Evolutionary conservation across 1,139 yeast genomes (phyloP), one percentile per base, ranked within the genome.

Genomic region (Taphrina communis): DNA sequence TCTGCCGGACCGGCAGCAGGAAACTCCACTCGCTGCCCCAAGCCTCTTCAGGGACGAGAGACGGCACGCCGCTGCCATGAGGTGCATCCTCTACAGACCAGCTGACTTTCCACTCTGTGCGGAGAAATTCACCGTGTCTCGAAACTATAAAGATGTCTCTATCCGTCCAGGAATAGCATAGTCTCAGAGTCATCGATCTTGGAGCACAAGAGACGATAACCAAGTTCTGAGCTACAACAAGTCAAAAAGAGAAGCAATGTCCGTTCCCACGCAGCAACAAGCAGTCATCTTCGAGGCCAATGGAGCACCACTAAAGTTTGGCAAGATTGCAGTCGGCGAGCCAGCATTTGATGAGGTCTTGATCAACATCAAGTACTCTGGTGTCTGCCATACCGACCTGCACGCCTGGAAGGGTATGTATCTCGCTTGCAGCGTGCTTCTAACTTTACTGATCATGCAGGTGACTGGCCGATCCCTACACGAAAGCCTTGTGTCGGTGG

Each of bases 321-420:
- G 65, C n/a, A 88, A 86, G 74, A 84, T 86, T 71, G 86, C 89
- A 50, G 88, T 86, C 62, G 89, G 90, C 70, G 78, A 75, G 70
- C 89, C 89, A 71, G 83, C 81, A 74, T 80, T 87, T 70, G 85
- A 83, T 74, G 88, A 87, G 77, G 79, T 87, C 70, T 81, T 87
- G 75, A 79, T 87, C 80, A 84, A 86, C 76, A 84, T 87, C 77
- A 83, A 84, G 78, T 87, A 84, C 80, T 84, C 88, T 38, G 89
- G 89, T 76, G 88, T 86, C 62, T 86, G 89, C 78, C 89, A 85
- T 79, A 85, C 88, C 57, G 89, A 86, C 75, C 82, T 87, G 77
- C 71, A 41, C 39, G 63, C 60, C n/a, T 58, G 62, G 62, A 58
- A 58, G 25, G 62, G 62, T 56, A 56, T 6, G 21, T 14, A 6